Base-by-base conservation (phyloP, 805 yeast species). In the Yarrowia sp. region DNA sequence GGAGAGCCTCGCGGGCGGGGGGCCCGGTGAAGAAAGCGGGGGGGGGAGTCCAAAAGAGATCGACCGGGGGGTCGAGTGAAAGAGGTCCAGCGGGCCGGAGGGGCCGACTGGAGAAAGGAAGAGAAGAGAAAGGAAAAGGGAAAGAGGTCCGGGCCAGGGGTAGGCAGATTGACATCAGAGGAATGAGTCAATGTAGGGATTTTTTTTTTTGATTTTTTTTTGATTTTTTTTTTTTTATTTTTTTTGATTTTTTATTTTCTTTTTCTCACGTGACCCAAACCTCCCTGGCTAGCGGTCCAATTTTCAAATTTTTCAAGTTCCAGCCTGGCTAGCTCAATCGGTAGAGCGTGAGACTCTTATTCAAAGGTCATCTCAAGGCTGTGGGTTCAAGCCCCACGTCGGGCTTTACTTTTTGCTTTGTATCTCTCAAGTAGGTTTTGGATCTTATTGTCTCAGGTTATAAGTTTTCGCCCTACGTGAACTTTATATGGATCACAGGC, bases 321-420 rank as follows among this genome's bases (percentile, higher is more conserved):
- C 11, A 33, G 61, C 61, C 61, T 54, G 61, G 61, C 61, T 54
- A 54, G 61, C 61, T 54, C 61, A 54, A 54, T 54, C 61, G 61
- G 61, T 54, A 54, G 61, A 54, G 61, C 61, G 61, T 54, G 61
- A 54, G 61, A 54, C 61, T 54, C 61, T 54, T 54, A 54, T 17
- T 54, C 26, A 1, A 11, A 33, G 11, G 61, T 17, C 21, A 54
- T 54, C 61, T 54, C 61, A 54, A 54, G 61, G 61, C 61, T 54
- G 61, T 54, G 61, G 61, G 61, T 54, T 54, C 61, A 54, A 54
- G 61, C 61, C 61, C 61, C 61, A 54, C 61, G 61, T 54, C 61
- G 61, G 61, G 61, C 61, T 54, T 38, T 38, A 6, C 17, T 38
- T 54, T 51, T 51, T 21, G n/a, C 12, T 6, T 48, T 10, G 19